Evolutionary conservation across 345 rosid species (phyloP).

Genomic region (Psidium guajava): DNA sequence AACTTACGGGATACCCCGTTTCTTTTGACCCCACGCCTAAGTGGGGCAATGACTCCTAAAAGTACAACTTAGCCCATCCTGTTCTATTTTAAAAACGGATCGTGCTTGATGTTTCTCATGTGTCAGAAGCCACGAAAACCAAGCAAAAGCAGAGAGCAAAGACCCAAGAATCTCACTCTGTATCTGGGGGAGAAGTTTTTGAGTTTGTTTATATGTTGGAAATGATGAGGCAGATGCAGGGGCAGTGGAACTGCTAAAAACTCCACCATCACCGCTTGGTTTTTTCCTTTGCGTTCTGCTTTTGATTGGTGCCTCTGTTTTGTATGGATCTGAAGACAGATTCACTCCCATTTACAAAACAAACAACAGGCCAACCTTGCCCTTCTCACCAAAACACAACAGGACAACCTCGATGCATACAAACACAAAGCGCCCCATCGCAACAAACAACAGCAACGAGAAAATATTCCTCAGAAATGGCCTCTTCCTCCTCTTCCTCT

Average conservation of each 20-base stretch:
- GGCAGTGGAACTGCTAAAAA: not conserved
- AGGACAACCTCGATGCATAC: constrained; percentile 49
- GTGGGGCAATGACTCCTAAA: not conserved
- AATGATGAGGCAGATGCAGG: constrained; percentile 21
- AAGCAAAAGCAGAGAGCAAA: constrained; percentile 9
- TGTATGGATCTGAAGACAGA: constrained; percentile 29
- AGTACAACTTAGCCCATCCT: not conserved
- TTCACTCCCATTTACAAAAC: constrained; percentile 27
- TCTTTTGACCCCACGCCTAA: not conserved
- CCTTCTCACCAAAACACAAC: constrained; percentile 12
- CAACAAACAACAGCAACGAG: constrained; percentile 19
- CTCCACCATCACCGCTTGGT: not conserved
- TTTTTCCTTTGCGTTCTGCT: not conserved
- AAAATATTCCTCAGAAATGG: constrained; percentile 47
- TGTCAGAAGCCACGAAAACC: constrained; percentile 8
- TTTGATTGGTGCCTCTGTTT: constrained; percentile 16
- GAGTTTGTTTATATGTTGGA: constrained; percentile 13
- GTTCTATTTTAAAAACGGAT: constrained; percentile 24
- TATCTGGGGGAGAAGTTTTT: not conserved
- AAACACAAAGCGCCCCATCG: constrained; percentile 9
- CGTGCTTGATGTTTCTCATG: constrained; percentile 27
- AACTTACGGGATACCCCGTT: too few species aligned
- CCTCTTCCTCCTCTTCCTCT: constrained; percentile 17
- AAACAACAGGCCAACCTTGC: not conserved
- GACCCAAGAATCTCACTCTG: constrained; percentile 12